Evolutionary conservation across 768 basidiomycete genomes (phyloP), one percentile per base, ranked within the genome.

Genomic region (Boletus pseudo-olivaceus): DNA sequence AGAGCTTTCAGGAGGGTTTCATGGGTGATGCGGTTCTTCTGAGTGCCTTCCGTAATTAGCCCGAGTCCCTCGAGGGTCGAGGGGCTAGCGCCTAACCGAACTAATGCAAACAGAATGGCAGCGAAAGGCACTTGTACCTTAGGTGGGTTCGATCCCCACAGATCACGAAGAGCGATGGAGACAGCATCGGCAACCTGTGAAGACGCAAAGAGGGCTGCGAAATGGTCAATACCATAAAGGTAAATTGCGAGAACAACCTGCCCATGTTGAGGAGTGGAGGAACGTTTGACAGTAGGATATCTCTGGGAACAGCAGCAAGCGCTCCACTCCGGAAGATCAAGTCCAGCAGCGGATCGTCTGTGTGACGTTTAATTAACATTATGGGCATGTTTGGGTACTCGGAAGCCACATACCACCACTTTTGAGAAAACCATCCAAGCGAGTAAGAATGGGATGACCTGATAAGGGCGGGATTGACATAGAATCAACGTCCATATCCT

Each of bases 221-320:
- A 63, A 53, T 10, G 42, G 51, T 48, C 48, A 65, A 26, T 23
- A 49, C 29, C 45, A 33, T 5, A 51, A 51, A 43, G 10, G 33
- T 15, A 5, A 33, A 27, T 9, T 23, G 6, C n/a, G 33, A 46
- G 38, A 41, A 33, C 12, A 47, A 37, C 59, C 12, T 51, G 79
- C 83, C 79, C 45, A 77, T 57, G 39, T 72, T 48, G 48, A 75
- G 78, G 9, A 84, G 58, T 63, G 73, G 78, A 15, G 71, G 61
- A 15, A 79, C 57, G 17, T 77, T 58, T 27, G 55, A 62, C 4
- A 65, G 43, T 43, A 70, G 50, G 40, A 72, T 61, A 32, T 64
- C 61, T 19, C 69, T 54, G 20, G 70, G 68, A 30, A 76, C 58
- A 43, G 53, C 66, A 23, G 61, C 60, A 43, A 85, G 63, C 27